Conservation (phyloP, 2,329 filamentous ascomycete genomes). For the Aspergillus awamori region DNA sequence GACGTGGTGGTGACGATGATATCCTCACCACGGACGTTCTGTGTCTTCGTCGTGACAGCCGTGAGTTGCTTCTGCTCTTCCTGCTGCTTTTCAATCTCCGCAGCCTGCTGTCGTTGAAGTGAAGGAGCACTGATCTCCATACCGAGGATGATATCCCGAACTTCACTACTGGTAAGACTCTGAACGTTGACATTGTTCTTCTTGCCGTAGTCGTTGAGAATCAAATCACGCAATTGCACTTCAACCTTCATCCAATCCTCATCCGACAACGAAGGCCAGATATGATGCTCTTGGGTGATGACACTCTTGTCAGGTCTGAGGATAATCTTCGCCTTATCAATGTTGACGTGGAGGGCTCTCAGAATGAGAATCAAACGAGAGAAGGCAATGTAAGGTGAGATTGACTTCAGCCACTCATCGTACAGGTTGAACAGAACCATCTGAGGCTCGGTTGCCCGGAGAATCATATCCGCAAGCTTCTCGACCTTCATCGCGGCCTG, state of each 20-base stretch:
- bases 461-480: constrained; percentile 98
- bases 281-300: constrained; percentile 97
- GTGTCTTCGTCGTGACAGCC: constrained; percentile 95
- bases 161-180: constrained; percentile 93
- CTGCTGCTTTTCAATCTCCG: constrained; percentile 98
- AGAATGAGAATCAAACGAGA: constrained; percentile 92
- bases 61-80: constrained; percentile 96
- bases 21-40: constrained; percentile 95
- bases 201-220: constrained; percentile 98
- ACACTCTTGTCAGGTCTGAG: constrained; percentile 96
- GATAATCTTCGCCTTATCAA: constrained; percentile 96
- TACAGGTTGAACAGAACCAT: constrained; percentile 99
- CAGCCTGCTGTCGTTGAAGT: constrained; percentile 96
- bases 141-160: constrained; percentile 95
- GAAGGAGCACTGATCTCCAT: constrained; percentile 99
- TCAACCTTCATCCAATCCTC: constrained; percentile 99
- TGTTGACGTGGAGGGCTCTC: constrained; percentile 93
- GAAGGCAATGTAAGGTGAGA: constrained; percentile 98
- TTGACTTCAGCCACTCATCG: constrained; percentile 97
- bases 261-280: constrained; percentile 92
- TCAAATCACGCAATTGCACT: constrained; percentile 90
- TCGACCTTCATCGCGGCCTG: constrained; percentile 99
- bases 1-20: constrained; percentile 98
- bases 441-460: constrained; percentile 96
- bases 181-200: constrained; percentile 99